These are phyloP conservation scores for Microthyrium microscopicum DNA, from an alignment of 2,329 filamentous ascomycete genomes.

Conservation along the genomic window DNA sequence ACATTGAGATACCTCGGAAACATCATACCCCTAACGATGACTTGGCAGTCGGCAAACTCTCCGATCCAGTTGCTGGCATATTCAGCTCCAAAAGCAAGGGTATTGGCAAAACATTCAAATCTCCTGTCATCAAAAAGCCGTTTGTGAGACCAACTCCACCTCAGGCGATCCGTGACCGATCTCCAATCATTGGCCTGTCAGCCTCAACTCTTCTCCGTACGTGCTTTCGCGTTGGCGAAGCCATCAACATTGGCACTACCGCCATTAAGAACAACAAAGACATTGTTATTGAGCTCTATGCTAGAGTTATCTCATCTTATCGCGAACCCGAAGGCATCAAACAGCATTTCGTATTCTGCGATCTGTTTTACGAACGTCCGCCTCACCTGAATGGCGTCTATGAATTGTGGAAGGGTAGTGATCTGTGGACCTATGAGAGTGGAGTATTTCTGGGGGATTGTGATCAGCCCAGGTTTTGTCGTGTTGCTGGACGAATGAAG, in stretches of 20 bases:
- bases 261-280: conserved; percentile 32
- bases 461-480: conserved; percentile 23
- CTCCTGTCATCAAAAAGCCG: too few species aligned
- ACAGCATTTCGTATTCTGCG: conserved; percentile 48
- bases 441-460: conserved; percentile 21
- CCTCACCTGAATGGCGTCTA: conserved; percentile 35
- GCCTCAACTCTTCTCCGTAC: conserved; percentile 33
- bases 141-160: conserved; percentile 39
- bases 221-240: conserved; percentile 48
- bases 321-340: conserved; percentile 26
- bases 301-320: conserved; percentile 39
- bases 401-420: conserved; percentile 28
- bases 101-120: too few species aligned
- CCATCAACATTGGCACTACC: conserved; percentile 31
- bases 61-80: neutral
- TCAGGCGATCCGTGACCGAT: conserved; percentile 30
- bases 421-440: conserved; percentile 28
- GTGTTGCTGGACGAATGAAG: conserved; percentile 33
- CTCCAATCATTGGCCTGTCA: conserved; percentile 36
- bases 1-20: too few species aligned
- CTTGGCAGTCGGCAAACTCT: too few species aligned
- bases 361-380: conserved; percentile 42
- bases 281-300: conserved; percentile 44
- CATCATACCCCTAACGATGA: too few species aligned
- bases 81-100: neutral